A percentile compares a stretch with the other conserved stretches of the same genome.
Evolutionary conservation across 75 land plant species (phyloP).

Genomic region (Cryptomeria japonica): DNA sequence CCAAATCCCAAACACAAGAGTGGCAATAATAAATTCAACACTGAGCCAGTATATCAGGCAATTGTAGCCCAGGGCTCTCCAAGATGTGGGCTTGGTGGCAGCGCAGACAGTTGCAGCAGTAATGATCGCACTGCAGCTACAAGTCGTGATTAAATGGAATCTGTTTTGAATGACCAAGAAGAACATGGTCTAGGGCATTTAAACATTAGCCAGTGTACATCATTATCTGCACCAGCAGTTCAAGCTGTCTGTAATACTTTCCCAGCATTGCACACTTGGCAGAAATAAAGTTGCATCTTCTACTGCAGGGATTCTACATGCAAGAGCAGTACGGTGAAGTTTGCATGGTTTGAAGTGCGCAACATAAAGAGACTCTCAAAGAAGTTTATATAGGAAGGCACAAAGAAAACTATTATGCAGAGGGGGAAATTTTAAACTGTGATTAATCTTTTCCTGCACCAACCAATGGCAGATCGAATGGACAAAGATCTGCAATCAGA

Average conservation of each 20-base stretch:
- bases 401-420: too few relatives aligned
- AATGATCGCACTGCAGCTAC: constrained; percentile 17
- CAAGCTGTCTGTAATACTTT: constrained; percentile 96
- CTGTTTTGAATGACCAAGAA: constrained; percentile 18
- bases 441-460: too few relatives aligned
- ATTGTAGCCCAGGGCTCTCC: constrained; percentile 11
- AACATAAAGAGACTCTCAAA: too few relatives aligned
- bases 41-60: constrained; percentile 21
- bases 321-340: constrained; percentile 2
- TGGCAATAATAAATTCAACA: constrained; percentile 39
- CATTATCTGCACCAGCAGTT: constrained; percentile 86
- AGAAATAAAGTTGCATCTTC: constrained; percentile 19
- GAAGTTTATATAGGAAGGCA: too few relatives aligned
- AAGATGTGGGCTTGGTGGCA: constrained; percentile 34
- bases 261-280: constrained; percentile 91
- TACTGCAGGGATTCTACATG: not conserved
- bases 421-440: too few relatives aligned
- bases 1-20: constrained; percentile 24
- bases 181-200: constrained; percentile 78
- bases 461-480: too few relatives aligned
- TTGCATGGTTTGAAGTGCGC: not conserved
- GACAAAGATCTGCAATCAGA: too few relatives aligned
- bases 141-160: constrained; percentile 14
- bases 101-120: constrained; percentile 35
- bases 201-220: constrained; percentile 94